phyloP scores from a whole-genome alignment of 495 filamentous ascomycete species.

The Penicillium arizonense region DNA sequence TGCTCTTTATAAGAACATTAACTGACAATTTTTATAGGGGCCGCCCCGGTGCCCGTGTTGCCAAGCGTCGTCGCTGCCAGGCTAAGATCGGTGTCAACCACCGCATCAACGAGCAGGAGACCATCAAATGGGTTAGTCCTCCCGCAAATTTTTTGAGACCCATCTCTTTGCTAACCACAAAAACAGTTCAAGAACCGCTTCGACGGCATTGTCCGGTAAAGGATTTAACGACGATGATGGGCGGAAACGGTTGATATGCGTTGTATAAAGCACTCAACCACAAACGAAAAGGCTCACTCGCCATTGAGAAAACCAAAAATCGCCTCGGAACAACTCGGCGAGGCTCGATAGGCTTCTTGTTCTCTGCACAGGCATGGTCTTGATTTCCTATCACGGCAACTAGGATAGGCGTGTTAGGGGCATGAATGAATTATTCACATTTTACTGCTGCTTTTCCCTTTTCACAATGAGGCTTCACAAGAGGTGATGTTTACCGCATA shows the following conservation, averaged over 20 bases:
- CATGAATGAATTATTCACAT: slow-evolving; percentile 41
- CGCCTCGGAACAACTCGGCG: slow-evolving; percentile 19
- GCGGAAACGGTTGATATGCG: slow-evolving; percentile 27
- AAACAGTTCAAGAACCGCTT: slow-evolving; percentile 93
- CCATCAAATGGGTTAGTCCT: slow-evolving; percentile 67
- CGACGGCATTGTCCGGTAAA: slow-evolving; percentile 95
- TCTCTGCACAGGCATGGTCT: slow-evolving; percentile 32
- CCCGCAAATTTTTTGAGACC: too few relatives aligned
- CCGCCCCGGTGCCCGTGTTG: slow-evolving; percentile 96
- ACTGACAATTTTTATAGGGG: slow-evolving; percentile 53
- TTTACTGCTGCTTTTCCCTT: slow-evolving; percentile 36
- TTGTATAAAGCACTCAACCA: slow-evolving; percentile 42
- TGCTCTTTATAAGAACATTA: not conserved
- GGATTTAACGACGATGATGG: slow-evolving; percentile 20
- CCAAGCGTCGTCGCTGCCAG: slow-evolving; percentile 89
- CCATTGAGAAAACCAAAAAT: slow-evolving; percentile 28
- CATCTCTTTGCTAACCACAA: too few relatives aligned
- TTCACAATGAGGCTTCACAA: slow-evolving; percentile 52
- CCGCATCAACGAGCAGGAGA: slow-evolving; percentile 90
- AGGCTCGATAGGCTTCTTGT: slow-evolving; percentile 21
- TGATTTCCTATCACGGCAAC: slow-evolving; percentile 42
- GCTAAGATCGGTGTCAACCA: slow-evolving; percentile 81
- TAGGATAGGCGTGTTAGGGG: slow-evolving; percentile 47
- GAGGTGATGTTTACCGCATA: slow-evolving; percentile 49
- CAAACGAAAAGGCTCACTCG: slow-evolving; percentile 31